Base-by-base conservation (phyloP, 768 basidiomycete species). In the Rhodotorula babjevae region DNA sequence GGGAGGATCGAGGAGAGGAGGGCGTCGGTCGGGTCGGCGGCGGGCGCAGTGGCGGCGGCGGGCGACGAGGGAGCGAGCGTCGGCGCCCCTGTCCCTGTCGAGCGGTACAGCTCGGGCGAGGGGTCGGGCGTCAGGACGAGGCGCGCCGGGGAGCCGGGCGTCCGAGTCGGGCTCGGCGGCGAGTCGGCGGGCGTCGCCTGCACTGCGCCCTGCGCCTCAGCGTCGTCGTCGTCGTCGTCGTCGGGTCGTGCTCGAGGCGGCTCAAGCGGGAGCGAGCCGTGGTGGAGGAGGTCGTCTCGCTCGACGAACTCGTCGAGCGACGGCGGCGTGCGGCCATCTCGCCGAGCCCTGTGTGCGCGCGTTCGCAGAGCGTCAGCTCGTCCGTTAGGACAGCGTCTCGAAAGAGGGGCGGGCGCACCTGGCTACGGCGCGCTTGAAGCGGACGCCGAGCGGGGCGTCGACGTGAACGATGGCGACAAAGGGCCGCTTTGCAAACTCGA, bases 391-490 rank as follows among this genome's bases (percentile, higher is more conserved):
- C n/a, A n/a, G n/a, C n/a, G n/a, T n/a, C n/a, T n/a, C n/a, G n/a
- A n/a, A n/a, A n/a, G n/a, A n/a, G n/a, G n/a, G n/a, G n/a, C n/a
- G n/a, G 23, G n/a, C 65, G 65, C 63, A 71, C 83, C 82, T 72
- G 82, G 82, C 55, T 85, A 85, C 63, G 0, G 73, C 65, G 42
- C 92, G 86, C 67, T 80, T 78, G 80, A 85, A 96, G 55, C 95
- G 85, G 57, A 85, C 82, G 56, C 87, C 80, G 46, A 94, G 78
- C 0, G 93, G 93, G 0, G 92, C 95, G 73, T 97, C 93, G 44
- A 93, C 85, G 60, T 83, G 85, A 58, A 96, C 82, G 33, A 98
- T 85, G 79, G 97, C 83, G 80, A 96, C 93, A 80, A 93, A 98
- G 0, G 96, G 96, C 27, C 96, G 84, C 78, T 88, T 93, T 49